A percentile compares a stretch with the other conserved stretches of the same genome.
Conservation (phyloP, 768 basidiomycete genomes). For the Podaxis sp. region DNA sequence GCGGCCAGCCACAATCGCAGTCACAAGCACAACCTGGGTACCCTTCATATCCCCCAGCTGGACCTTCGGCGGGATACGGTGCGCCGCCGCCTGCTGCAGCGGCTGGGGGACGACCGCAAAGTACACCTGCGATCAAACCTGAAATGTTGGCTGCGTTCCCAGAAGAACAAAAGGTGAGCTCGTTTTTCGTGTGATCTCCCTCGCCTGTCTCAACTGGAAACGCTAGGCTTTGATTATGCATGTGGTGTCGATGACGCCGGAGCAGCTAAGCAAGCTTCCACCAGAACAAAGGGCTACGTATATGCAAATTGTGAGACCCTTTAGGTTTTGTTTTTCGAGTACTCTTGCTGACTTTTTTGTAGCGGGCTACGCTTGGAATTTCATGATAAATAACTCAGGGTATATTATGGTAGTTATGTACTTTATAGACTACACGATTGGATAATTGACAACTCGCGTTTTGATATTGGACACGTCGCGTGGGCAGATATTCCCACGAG, state of each 20-base stretch:
- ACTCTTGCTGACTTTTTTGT: conserved; percentile 2
- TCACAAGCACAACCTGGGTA: conserved; percentile 11
- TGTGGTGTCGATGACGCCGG: conserved; percentile 77
- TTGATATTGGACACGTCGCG: conserved; percentile 13
- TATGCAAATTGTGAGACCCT: conserved; percentile 69
- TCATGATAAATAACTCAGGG: too few relatives aligned
- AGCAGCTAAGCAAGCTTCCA: conserved; percentile 75
- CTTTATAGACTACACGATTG: too few relatives aligned
- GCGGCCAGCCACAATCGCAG: conserved; percentile 12
- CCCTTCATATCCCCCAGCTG: conserved; percentile 19
- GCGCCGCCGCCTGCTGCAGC: conserved; percentile 23
- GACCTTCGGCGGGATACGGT: conserved; percentile 12
- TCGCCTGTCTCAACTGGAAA: background rate
- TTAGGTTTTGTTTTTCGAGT: background rate
- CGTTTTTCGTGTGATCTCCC: conserved; percentile 11
- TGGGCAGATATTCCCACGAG: conserved; percentile 14
- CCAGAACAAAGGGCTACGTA: conserved; percentile 71
- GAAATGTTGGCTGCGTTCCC: conserved; percentile 57
- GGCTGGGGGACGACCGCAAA: conserved; percentile 2
- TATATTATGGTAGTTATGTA: too few relatives aligned
- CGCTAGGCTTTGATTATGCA: conserved; percentile 68
- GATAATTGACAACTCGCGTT: too few relatives aligned
- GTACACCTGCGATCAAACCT: conserved; percentile 18
- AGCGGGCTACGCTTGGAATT: conserved; percentile 38
- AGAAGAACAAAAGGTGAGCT: conserved; percentile 61